Percentiles rank a stretch among this genome's conserved stretches.
These are phyloP conservation scores for Aspergillus tanneri DNA, from an alignment of 2,329 filamentous ascomycete genomes.

Conservation along the genomic window DNA sequence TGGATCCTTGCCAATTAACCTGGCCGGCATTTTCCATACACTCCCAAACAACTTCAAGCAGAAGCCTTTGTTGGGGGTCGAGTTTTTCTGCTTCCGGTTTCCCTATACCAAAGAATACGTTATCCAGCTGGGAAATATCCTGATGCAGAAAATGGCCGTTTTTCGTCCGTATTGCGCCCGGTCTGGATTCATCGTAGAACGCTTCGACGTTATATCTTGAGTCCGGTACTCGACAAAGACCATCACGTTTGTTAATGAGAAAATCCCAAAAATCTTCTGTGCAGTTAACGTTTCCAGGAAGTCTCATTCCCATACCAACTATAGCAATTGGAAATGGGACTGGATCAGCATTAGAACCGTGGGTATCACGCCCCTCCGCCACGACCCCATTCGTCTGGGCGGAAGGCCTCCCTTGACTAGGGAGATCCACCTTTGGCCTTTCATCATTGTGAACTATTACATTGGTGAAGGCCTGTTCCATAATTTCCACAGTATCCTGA, in stretches of 20 bases:
- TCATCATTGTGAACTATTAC: neutral
- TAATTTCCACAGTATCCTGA: neutral
- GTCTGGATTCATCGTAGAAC: constrained; percentile 20
- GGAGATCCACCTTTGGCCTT: neutral
- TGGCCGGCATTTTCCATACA: constrained; percentile 34
- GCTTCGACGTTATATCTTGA: constrained; percentile 26
- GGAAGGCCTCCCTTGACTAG: neutral
- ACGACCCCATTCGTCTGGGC: neutral
- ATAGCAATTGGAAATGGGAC: constrained; percentile 22
- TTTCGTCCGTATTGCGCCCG: constrained; percentile 11
- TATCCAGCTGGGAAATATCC: constrained; percentile 27
- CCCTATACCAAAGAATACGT: constrained; percentile 29
- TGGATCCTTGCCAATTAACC: constrained; percentile 29
- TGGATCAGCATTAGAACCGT: neutral
- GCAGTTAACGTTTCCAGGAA: constrained; percentile 20
- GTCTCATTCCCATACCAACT: constrained; percentile 25
- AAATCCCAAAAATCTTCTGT: constrained; percentile 24
- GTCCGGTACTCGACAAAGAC: constrained; percentile 22
- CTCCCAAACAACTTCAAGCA: constrained; percentile 36
- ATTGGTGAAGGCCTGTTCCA: constrained; percentile 5
- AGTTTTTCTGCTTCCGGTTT: constrained; percentile 23
- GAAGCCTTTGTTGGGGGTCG: constrained; percentile 35
- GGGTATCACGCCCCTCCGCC: neutral
- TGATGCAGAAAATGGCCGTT: constrained; percentile 34
- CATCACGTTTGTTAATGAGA: constrained; percentile 22